Conservation (phyloP, 495 filamentous ascomycete genomes). For the Neurospora sp. region DNA sequence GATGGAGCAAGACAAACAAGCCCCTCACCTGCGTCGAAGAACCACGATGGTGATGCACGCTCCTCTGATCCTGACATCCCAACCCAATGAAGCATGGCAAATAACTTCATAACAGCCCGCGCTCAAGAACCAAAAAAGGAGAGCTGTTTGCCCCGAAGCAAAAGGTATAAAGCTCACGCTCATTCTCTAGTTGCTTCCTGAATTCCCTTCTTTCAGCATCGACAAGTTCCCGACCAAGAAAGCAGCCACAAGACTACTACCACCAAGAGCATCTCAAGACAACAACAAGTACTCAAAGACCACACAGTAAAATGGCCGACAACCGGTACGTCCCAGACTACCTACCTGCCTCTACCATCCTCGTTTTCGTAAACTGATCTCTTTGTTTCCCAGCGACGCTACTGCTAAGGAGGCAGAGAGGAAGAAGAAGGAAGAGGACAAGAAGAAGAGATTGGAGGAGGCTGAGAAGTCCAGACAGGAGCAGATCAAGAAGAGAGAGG, state of each 20-base stretch:
- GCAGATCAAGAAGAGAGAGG: not conserved
- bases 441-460: not conserved
- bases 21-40: not conserved
- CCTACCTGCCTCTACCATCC: fast-evolving
- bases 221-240: fast-evolving
- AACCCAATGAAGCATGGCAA: not conserved
- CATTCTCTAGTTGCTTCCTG: not conserved
- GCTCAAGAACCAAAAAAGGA: too few relatives aligned
- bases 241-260: not conserved
- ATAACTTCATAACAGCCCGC: not conserved
- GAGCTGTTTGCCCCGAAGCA: not conserved
- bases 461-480: not conserved
- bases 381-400: not conserved
- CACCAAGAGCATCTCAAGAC: not conserved
- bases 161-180: not conserved
- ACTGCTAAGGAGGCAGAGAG: not conserved
- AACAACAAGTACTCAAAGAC: not conserved
- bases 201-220: not conserved
- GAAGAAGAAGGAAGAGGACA: not conserved
- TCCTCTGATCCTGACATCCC: fast-evolving
- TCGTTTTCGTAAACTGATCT: not conserved
- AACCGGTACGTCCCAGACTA: not conserved
- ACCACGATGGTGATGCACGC: not conserved
- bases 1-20: not conserved
- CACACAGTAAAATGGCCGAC: not conserved